Conservation (phyloP, 345 rosid species). For the Turritis glabra region DNA sequence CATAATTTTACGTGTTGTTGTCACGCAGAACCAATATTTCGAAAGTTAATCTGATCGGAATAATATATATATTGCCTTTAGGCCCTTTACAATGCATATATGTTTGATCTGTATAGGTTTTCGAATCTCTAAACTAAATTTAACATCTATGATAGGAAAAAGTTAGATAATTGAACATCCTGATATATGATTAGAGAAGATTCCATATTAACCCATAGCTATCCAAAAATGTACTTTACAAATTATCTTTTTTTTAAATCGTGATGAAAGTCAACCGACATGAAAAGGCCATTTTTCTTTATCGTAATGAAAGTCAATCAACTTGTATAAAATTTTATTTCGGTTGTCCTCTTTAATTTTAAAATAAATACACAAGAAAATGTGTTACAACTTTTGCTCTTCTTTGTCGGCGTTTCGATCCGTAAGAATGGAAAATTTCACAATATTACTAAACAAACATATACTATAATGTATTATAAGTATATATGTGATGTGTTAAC, state of each 20-base stretch:
- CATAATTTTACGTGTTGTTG: not conserved
- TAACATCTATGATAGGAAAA: not conserved
- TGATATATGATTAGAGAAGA: not conserved
- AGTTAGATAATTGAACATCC: not conserved
- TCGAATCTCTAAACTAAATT: not conserved
- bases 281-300: not conserved
- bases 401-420: not conserved
- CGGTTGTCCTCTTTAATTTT: not conserved
- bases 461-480: too few species aligned
- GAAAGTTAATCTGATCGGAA: not conserved
- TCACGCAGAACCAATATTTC: not conserved
- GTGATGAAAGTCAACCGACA: constrained; percentile 25
- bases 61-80: not conserved
- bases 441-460: not conserved
- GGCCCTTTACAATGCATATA: too few species aligned
- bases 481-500: not conserved
- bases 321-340: constrained; percentile 10
- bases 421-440: not conserved
- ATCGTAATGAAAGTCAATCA: constrained; percentile 27
- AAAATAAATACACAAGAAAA: not conserved
- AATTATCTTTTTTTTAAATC: not conserved
- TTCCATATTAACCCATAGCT: not conserved
- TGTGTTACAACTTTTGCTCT: constrained; percentile 2
- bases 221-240: constrained; percentile 35
- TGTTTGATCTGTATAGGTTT: not conserved